Conservation (phyloP, 306 rosid genomes). For the Cucumis hystrix region DNA sequence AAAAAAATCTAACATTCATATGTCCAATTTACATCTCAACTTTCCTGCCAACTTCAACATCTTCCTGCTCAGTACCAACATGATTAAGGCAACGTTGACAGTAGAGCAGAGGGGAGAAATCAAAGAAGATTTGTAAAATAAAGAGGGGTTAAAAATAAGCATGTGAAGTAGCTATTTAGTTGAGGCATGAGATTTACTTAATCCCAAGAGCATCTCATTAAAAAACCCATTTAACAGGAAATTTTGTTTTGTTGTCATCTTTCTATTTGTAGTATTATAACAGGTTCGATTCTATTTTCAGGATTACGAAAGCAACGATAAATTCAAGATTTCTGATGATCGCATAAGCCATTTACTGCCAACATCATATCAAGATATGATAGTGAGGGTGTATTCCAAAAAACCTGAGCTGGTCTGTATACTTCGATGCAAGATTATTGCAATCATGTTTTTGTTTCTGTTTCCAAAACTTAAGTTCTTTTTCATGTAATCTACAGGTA, state of each 20-base stretch:
- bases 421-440: conserved; percentile 1
- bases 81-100: neutral
- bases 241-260: neutral
- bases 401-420: conserved; percentile 81
- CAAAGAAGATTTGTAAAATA: neutral
- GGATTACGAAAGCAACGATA: conserved; percentile 81
- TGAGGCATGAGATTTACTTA: neutral
- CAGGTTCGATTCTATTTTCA: conserved; percentile 17
- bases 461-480: neutral
- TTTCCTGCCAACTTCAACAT: neutral
- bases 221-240: neutral
- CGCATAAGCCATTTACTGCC: conserved; percentile 92
- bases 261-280: conserved; percentile 12
- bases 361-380: conserved; percentile 71
- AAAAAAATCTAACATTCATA: neutral
- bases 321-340: conserved; percentile 48
- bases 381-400: conserved; percentile 87
- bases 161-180: neutral
- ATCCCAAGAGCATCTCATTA: neutral
- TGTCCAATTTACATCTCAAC: neutral
- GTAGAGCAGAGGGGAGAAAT: neutral
- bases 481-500: conserved; percentile 36
- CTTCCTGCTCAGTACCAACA: neutral
- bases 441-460: neutral
- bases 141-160: neutral